phyloP scores from a whole-genome alignment of 2,329 filamentous ascomycete species.

The Colletotrichum horii region DNA sequence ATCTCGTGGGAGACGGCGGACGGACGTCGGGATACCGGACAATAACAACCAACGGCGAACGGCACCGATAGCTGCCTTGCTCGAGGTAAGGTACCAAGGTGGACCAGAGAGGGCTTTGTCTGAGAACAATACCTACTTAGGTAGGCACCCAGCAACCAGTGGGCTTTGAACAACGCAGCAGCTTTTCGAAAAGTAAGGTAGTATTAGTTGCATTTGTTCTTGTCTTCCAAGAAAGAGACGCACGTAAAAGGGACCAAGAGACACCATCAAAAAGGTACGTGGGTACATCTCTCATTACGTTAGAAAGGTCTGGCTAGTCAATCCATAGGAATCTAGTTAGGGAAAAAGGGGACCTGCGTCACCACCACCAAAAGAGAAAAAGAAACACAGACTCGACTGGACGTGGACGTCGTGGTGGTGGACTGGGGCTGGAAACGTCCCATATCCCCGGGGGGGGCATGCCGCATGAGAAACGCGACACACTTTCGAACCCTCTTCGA shows the following conservation, averaged over 20 bases:
- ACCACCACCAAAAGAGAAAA: background rate
- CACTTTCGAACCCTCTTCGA: slow-evolving; percentile 19
- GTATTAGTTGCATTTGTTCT: background rate
- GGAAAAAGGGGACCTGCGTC: slow-evolving; percentile 20
- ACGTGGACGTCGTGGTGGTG: background rate
- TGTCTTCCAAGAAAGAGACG: background rate
- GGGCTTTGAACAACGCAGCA: background rate
- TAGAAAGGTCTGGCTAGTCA: background rate
- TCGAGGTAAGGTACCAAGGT: background rate
- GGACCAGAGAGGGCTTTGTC: background rate
- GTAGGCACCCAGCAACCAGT: background rate
- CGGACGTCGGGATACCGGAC: background rate
- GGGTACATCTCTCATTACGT: slow-evolving; percentile 5
- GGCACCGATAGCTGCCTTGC: background rate
- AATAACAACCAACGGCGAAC: background rate
- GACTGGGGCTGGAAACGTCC: slow-evolving; percentile 15
- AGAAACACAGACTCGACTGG: background rate
- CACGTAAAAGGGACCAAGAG: background rate
- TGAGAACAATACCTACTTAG: background rate
- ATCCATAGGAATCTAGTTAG: background rate
- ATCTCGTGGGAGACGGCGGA: background rate
- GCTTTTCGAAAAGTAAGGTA: background rate
- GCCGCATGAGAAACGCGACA: slow-evolving; percentile 21
- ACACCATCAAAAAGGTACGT: background rate
- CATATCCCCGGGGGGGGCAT: background rate